Evolutionary conservation across 1,284 basidiomycete species (phyloP).

Genomic region (Sphagnurus paluster): DNA sequence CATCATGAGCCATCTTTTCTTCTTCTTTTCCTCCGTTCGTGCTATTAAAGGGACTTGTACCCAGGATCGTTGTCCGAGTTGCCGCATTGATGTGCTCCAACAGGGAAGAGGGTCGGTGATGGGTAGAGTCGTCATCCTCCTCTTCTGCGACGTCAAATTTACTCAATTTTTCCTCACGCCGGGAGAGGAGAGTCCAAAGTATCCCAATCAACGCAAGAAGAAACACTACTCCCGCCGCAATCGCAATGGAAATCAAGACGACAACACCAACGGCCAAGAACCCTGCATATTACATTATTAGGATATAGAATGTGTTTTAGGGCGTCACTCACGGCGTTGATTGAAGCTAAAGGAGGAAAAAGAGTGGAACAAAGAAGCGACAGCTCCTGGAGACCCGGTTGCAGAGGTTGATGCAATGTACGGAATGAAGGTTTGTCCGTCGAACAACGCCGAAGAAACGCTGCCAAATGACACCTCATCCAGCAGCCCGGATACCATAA

Average conservation of each 20-base stretch:
- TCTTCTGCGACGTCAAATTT: constrained; percentile 64
- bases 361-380: constrained; percentile 84
- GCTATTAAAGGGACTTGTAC: constrained; percentile 52
- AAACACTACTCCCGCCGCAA: constrained; percentile 93
- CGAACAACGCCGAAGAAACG: constrained; percentile 84
- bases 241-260: constrained; percentile 96
- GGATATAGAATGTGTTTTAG: neutral
- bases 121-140: constrained; percentile 72
- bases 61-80: constrained; percentile 75
- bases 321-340: constrained; percentile 58
- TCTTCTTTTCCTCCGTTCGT: constrained; percentile 55
- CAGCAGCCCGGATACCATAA: constrained; percentile 86
- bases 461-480: constrained; percentile 73
- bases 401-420: constrained; percentile 76
- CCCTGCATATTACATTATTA: constrained; percentile 44
- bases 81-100: constrained; percentile 89
- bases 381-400: constrained; percentile 69
- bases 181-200: constrained; percentile 84
- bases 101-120: constrained; percentile 76
- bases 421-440: constrained; percentile 83
- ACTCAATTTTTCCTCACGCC: constrained; percentile 66
- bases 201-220: constrained; percentile 87
- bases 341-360: constrained; percentile 74
- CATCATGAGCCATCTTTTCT: constrained; percentile 32
- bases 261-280: constrained; percentile 91